phyloP scores from a whole-genome alignment of 1,284 basidiomycete species.

The Ustilago xerochloae region DNA sequence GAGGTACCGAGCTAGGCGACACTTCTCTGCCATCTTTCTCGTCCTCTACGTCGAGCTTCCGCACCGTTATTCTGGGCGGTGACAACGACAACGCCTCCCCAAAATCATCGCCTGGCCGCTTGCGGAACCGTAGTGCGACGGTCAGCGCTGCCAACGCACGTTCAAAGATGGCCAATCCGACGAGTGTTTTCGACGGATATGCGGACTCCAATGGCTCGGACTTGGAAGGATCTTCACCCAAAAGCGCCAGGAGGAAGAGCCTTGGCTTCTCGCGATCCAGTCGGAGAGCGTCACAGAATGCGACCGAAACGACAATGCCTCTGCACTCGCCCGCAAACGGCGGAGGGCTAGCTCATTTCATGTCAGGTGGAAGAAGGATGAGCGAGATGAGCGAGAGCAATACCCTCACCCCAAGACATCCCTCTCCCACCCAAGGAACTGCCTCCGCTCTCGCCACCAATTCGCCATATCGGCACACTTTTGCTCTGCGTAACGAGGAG shows the following conservation, averaged over 20 bases:
- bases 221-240: background rate
- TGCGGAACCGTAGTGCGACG: constrained; percentile 32
- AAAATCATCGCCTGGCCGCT: constrained; percentile 11
- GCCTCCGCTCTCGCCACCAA: background rate
- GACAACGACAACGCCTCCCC: constrained; percentile 13
- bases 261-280: constrained; percentile 9
- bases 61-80: constrained; percentile 6
- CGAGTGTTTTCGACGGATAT: background rate
- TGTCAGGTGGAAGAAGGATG: constrained; percentile 1
- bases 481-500: background rate
- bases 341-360: background rate
- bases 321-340: background rate
- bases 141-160: constrained; percentile 17
- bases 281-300: constrained; percentile 8
- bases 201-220: background rate
- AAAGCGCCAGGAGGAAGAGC: constrained; percentile 18
- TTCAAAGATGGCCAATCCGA: background rate
- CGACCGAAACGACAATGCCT: background rate
- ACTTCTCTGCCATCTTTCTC: constrained; percentile 8
- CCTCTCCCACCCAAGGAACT: background rate
- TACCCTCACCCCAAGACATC: background rate
- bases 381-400: constrained; percentile 7
- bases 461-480: background rate
- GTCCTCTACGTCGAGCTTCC: constrained; percentile 19
- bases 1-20: background rate